phyloP scores from a whole-genome alignment of 352 stramenopile species.

The Pythium apleroticum region DNA sequence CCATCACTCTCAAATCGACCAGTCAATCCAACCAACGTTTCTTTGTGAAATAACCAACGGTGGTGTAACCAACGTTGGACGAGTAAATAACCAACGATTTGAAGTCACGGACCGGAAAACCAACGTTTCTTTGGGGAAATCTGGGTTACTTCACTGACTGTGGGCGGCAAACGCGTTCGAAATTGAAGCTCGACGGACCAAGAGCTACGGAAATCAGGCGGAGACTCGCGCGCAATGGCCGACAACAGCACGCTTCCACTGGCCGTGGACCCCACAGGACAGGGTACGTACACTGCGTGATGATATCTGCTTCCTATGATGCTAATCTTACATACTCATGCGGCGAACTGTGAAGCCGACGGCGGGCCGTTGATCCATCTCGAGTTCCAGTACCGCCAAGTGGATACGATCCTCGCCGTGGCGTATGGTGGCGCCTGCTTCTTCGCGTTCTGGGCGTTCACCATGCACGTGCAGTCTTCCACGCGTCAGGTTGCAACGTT shows the following conservation, averaged over 20 bases:
- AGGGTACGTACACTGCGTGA: constrained; percentile 9
- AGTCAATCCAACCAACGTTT: constrained; percentile 6
- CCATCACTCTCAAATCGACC: neutral
- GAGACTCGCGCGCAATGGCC: constrained; percentile 15
- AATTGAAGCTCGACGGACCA: constrained; percentile 23
- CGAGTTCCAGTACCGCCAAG: constrained; percentile 78
- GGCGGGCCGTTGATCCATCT: constrained; percentile 59
- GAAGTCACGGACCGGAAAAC: neutral
- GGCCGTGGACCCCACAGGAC: constrained; percentile 7
- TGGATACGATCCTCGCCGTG: constrained; percentile 75
- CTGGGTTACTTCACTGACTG: constrained; percentile 6
- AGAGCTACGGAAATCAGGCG: constrained; percentile 4
- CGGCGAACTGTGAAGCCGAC: neutral
- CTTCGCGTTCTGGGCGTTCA: constrained; percentile 80
- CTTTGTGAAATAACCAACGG: neutral
- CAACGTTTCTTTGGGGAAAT: constrained; percentile 4
- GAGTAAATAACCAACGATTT: constrained; percentile 6
- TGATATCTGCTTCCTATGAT: neutral
- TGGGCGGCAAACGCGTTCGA: constrained; percentile 16
- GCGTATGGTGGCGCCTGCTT: constrained; percentile 77
- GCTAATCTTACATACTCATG: neutral
- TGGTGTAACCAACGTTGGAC: neutral
- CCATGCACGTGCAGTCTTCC: constrained; percentile 62
- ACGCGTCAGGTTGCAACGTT: constrained; percentile 63
- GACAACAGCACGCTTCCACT: constrained; percentile 24